Evolutionary conservation across 495 filamentous ascomycete genomes (phyloP).

Genomic region (Aspergillus cavernicola): DNA sequence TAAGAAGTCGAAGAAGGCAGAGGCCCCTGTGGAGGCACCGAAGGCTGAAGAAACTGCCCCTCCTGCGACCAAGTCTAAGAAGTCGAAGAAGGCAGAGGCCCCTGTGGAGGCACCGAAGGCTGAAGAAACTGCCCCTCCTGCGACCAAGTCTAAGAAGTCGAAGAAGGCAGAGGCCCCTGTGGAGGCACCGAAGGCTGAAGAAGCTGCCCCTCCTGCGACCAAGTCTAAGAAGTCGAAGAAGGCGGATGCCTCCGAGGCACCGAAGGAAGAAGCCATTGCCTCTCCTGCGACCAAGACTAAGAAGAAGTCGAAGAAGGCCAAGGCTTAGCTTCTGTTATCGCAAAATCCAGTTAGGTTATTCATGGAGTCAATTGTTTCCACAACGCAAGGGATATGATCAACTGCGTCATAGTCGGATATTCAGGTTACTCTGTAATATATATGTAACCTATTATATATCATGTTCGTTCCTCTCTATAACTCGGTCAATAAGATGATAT

Average conservation of each 20-base stretch:
- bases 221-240: conserved; percentile 33
- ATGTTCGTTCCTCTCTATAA: too few species aligned
- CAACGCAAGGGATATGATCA: not conserved
- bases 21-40: conserved; percentile 6
- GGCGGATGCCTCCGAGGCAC: conserved; percentile 18
- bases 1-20: conserved; percentile 32
- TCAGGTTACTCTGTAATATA: too few species aligned
- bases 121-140: too few species aligned
- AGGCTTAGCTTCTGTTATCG: conserved; percentile 7
- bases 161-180: conserved; percentile 29
- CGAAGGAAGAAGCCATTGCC: too few species aligned
- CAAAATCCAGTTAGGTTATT: not conserved
- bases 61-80: conserved; percentile 16
- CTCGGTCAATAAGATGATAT: too few species aligned
- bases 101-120: too few species aligned
- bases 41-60: too few species aligned
- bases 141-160: too few species aligned
- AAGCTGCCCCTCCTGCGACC: too few species aligned
- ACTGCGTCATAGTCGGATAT: too few species aligned
- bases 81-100: conserved; percentile 22
- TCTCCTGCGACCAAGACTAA: conserved; percentile 16
- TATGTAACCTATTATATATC: too few species aligned
- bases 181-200: too few species aligned
- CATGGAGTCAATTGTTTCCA: not conserved
- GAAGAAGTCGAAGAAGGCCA: conserved; percentile 24